Conservation (phyloP, 2,329 filamentous ascomycete genomes). For the Alternaria hordeiaustralica region DNA sequence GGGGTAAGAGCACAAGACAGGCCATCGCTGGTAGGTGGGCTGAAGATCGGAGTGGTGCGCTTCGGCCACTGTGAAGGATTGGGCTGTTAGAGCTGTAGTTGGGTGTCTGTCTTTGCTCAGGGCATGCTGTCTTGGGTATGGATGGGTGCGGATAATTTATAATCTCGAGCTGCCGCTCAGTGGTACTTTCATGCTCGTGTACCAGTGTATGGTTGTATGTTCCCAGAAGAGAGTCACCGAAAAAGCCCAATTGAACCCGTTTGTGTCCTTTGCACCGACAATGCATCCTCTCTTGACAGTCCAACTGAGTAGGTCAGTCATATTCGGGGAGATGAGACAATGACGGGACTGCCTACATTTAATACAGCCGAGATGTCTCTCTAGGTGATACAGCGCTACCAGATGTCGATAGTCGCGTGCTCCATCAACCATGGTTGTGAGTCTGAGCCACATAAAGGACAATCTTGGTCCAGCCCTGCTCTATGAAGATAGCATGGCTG, state of each 20-base stretch:
- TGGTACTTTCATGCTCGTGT: background rate
- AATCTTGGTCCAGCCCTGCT: background rate
- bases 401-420: background rate
- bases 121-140: background rate
- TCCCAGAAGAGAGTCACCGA: too few species aligned
- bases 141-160: background rate
- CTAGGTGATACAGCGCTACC: background rate
- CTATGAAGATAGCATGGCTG: background rate
- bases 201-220: background rate
- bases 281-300: too few species aligned
- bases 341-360: too few species aligned
- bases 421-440: background rate
- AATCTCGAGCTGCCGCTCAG: background rate
- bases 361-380: too few species aligned
- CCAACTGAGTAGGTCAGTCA: too few species aligned
- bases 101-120: background rate
- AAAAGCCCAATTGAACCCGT: too few species aligned
- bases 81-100: background rate
- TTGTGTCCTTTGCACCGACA: too few species aligned
- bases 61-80: slow-evolving; percentile 25
- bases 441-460: background rate
- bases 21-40: slow-evolving; percentile 38
- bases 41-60: slow-evolving; percentile 32
- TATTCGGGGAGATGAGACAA: too few species aligned
- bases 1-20: slow-evolving; percentile 38